These are phyloP conservation scores for Scleroderma bovista DNA, from an alignment of 768 basidiomycete species.

Conservation along the genomic window DNA sequence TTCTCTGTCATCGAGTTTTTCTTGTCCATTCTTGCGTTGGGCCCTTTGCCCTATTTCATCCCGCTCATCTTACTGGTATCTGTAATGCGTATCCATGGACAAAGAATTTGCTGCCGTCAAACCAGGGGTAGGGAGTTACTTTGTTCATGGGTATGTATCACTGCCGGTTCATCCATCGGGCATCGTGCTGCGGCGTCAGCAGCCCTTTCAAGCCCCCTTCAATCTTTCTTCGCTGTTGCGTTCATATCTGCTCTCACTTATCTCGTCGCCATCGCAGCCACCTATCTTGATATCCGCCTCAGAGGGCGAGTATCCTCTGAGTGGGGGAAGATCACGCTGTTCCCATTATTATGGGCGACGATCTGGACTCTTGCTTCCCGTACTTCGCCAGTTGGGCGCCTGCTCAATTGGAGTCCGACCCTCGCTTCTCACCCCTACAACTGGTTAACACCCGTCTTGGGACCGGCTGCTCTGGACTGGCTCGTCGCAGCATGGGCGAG, in stretches of 20 bases:
- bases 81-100: slow-evolving; percentile 25
- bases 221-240: slow-evolving; percentile 45
- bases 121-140: slow-evolving; percentile 23
- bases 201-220: slow-evolving; percentile 49
- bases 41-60: slow-evolving; percentile 27
- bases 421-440: slow-evolving; percentile 47
- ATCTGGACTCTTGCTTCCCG: slow-evolving; percentile 51
- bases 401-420: slow-evolving; percentile 67
- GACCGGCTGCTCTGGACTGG: slow-evolving; percentile 66
- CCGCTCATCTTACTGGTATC: slow-evolving; percentile 28
- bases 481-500: slow-evolving; percentile 71
- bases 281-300: slow-evolving; percentile 37
- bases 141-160: slow-evolving; percentile 34
- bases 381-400: slow-evolving; percentile 62
- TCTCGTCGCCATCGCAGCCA: slow-evolving; percentile 32
- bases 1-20: slow-evolving; percentile 20
- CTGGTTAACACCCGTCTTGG: slow-evolving; percentile 58
- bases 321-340: slow-evolving; percentile 48
- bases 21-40: slow-evolving; percentile 23
- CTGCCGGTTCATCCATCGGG: slow-evolving; percentile 37
- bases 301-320: slow-evolving; percentile 22
- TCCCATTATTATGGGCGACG: slow-evolving; percentile 67
- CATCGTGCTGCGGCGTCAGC: slow-evolving; percentile 40
- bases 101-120: slow-evolving; percentile 24
- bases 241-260: slow-evolving; percentile 41